Conservation (phyloP, 495 filamentous ascomycete genomes). For the Penicillium goetzii region DNA sequence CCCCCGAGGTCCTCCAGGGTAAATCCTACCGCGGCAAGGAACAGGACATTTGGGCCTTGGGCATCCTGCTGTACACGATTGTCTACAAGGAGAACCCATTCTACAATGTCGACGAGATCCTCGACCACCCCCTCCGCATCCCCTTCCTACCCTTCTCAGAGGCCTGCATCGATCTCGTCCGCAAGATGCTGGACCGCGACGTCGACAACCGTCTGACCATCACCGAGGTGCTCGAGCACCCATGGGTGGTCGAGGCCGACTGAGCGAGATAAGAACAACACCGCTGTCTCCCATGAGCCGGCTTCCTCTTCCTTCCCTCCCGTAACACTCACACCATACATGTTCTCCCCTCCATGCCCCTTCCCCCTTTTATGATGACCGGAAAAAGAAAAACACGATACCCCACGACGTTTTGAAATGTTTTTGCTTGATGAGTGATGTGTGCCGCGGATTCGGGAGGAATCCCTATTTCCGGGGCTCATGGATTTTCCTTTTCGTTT, state of each 20-base stretch:
- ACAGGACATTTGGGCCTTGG: constrained; percentile 98
- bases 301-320: constrained; percentile 2
- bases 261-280: constrained; percentile 19
- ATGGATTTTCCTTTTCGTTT: constrained; percentile 4
- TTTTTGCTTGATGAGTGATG: constrained; percentile 25
- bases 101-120: constrained; percentile 98
- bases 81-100: constrained; percentile 99
- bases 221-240: constrained; percentile 80
- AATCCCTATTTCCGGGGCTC: constrained; percentile 16
- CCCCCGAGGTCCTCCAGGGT: constrained; percentile 94
- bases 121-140: constrained; percentile 92
- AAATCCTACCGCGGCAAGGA: constrained; percentile 93
- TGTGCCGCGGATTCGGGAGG: constrained; percentile 9
- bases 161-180: constrained; percentile 85
- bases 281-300: background rate
- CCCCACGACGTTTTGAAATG: constrained; percentile 36
- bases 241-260: constrained; percentile 60
- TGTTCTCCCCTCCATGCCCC: background rate
- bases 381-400: constrained; percentile 34
- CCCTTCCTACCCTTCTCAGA: constrained; percentile 87
- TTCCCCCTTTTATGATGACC: constrained; percentile 17
- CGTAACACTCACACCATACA: background rate
- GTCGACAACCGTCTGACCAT: constrained; percentile 81
- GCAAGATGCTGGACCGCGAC: constrained; percentile 88
- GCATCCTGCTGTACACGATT: constrained; percentile 96